phyloP scores from a whole-genome alignment of 225 moss, liverwort and hornwort species.

The Asterella californica region DNA sequence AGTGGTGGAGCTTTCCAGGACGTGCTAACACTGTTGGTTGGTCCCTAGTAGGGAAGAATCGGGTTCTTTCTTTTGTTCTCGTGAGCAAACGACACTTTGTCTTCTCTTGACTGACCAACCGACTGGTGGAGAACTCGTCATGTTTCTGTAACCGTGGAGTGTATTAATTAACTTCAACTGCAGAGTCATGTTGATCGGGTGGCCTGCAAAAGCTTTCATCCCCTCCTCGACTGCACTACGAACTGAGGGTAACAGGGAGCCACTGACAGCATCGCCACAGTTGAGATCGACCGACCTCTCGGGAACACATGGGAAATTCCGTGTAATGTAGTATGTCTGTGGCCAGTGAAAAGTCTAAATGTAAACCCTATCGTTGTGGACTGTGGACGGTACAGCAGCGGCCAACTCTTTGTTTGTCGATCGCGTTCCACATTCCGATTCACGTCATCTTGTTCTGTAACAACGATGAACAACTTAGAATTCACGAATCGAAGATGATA shows the following conservation, averaged over 20 bases:
- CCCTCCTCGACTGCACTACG: no score
- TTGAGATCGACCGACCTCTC: not conserved
- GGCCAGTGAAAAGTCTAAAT: not conserved
- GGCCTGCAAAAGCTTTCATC: not conserved
- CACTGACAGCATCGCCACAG: not conserved
- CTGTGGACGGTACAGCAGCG: no score
- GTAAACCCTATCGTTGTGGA: not conserved
- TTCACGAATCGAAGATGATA: not conserved
- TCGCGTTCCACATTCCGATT: not conserved
- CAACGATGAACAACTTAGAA: not conserved
- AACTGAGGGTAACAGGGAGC: not conserved
- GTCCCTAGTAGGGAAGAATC: no score
- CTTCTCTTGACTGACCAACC: not conserved
- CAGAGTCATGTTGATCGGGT: not conserved
- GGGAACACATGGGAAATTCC: not conserved
- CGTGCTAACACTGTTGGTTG: not conserved
- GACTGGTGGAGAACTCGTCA: not conserved
- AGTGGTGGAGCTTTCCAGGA: not conserved
- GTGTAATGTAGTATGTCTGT: not conserved
- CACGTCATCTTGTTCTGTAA: not conserved
- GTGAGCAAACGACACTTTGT: not conserved
- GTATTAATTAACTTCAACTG: not conserved
- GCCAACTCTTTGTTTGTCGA: not conserved
- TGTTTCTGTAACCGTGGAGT: not conserved
- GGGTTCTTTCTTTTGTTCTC: no score